Evolutionary conservation across 352 stramenopile genomes (phyloP).

Genomic region (Phytophthora vignae): DNA sequence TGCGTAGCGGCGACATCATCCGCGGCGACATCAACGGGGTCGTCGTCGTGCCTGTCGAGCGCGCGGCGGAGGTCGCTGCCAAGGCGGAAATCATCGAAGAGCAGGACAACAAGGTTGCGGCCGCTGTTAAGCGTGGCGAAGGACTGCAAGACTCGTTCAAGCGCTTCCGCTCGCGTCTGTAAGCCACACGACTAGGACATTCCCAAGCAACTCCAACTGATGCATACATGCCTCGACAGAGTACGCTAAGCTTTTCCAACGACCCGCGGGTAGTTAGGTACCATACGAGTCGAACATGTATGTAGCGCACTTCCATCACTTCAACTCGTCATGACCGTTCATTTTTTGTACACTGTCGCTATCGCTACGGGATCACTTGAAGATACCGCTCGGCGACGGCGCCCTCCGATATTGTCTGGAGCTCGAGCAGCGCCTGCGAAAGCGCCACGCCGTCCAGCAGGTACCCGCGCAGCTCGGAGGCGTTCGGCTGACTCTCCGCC

Average conservation of each 20-base stretch:
- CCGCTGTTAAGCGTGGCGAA: constrained; percentile 77
- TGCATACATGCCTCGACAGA: too few relatives aligned
- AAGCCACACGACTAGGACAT: not conserved
- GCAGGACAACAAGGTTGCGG: constrained; percentile 82
- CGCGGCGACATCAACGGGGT: constrained; percentile 84
- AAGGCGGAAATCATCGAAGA: constrained; percentile 83
- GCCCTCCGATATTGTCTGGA: constrained; percentile 36
- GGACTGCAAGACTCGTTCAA: constrained; percentile 75
- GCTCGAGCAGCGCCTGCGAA: constrained; percentile 26
- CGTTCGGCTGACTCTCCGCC: constrained; percentile 17
- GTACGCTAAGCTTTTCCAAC: too few relatives aligned
- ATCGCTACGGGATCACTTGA: constrained; percentile 22
- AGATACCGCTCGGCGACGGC: constrained; percentile 34
- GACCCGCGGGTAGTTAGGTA: not conserved
- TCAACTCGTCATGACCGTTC: not conserved
- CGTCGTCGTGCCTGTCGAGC: constrained; percentile 75
- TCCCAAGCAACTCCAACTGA: not conserved
- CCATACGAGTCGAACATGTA: not conserved
- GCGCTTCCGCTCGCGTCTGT: constrained; percentile 69
- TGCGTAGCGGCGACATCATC: constrained; percentile 81
- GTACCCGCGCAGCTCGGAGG: constrained; percentile 33
- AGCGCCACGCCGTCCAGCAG: constrained; percentile 33
- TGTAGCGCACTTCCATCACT: not conserved
- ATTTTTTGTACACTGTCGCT: not conserved
- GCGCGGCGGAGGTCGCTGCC: constrained; percentile 68